Base-by-base conservation (phyloP, 2,329 filamentous ascomycete species). In the Akanthomyces dipterigenus region DNA sequence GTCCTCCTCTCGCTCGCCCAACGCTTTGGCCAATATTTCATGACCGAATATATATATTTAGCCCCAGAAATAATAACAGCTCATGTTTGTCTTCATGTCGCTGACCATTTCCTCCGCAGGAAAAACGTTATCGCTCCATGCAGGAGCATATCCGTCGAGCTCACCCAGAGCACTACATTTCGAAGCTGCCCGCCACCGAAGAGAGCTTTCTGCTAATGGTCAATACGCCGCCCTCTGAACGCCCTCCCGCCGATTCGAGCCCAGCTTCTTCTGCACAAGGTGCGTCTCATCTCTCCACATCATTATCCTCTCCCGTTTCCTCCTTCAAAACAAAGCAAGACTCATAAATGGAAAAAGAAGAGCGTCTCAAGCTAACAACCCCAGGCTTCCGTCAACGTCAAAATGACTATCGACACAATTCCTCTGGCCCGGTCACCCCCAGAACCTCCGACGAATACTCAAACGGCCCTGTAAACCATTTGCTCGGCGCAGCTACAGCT, bases 181-280 rank as follows among this genome's bases (percentile, higher is more conserved):
- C 95, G 55, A 97, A 98, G 84, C 89, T 98, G 69, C 93, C 95
- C 67, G 95, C 95, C 54, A 99, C 93, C 68, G 93, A 97, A 76
- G 93, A 98, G 78, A 97, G 92, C 86, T 97, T 99, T 77, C 81
- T 90, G 71, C 82, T 96, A 74, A 98, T 98, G 95, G 91, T 98
- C 75, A 96, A 87, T 75, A 92, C 91, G 67, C 89, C 91, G 65
- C 93, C 90, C 12, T 88, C 88, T 64, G 88, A 91, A 73, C 84
- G 84, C 70, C 84, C 82, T 64, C 65, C 67, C 57, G 42, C 20
- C 24, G 70, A 73, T 54, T 70, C 71, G 63, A 70, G 67, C 62
- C 69, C 73, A 49, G 66, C 71, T 50, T 67, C 73, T 26, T 66
- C 68, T 62, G 62, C 71, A 58, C 71, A 71, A 65, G 69, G 73